Evolutionary conservation across 495 filamentous ascomycete species (phyloP).

Genomic region (Talaromyces nanjingensis): DNA sequence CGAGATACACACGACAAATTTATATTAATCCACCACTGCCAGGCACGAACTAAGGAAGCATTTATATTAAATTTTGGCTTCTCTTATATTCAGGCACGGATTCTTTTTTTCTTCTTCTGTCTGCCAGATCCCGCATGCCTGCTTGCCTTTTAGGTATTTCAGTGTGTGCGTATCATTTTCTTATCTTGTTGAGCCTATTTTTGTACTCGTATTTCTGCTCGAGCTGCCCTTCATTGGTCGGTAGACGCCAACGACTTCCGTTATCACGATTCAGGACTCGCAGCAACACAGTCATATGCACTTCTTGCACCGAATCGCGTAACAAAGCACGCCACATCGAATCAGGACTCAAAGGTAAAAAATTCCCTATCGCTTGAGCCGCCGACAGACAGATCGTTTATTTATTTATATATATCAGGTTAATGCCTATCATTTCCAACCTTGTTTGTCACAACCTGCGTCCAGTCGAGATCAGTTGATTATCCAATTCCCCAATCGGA

Average conservation of each 20-base stretch:
- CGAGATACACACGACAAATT: neutral
- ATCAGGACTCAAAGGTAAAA: neutral
- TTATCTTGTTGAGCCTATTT: neutral
- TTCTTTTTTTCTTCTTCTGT: neutral
- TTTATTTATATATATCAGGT: neutral
- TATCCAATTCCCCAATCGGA: neutral
- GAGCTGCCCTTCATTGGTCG: neutral
- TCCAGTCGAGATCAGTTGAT: neutral
- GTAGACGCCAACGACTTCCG: neutral
- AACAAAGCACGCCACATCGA: neutral
- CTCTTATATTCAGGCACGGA: neutral
- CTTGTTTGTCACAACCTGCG: neutral
- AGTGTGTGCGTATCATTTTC: neutral
- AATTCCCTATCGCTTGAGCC: neutral
- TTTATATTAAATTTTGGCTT: neutral
- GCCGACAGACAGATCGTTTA: neutral
- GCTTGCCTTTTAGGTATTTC: neutral
- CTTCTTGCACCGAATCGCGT: neutral
- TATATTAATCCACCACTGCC: neutral
- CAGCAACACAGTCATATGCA: neutral
- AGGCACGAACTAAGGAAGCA: neutral
- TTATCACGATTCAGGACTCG: neutral
- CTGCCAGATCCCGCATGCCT: neutral
- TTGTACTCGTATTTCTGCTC: neutral
- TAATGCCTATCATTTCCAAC: neutral